Conservation (phyloP, 192 early-diverging fungal species). For the Chytriomyces sp. region DNA sequence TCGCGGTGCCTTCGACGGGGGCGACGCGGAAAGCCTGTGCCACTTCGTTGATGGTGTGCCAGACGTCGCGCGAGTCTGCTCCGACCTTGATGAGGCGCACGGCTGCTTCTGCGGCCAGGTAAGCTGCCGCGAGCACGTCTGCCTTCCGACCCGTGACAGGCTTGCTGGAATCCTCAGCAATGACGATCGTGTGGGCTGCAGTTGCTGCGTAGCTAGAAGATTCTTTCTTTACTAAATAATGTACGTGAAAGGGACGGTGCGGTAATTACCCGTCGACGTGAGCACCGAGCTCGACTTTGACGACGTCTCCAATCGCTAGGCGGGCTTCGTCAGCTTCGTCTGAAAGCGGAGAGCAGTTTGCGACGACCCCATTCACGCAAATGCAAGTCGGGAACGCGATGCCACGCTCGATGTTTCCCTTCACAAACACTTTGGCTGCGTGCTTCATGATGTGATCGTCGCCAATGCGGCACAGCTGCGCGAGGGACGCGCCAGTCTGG, state of each 20-base stretch:
- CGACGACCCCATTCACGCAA: constrained; percentile 79
- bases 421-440: constrained; percentile 41
- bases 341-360: constrained; percentile 82
- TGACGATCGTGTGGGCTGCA: constrained; percentile 80
- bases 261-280: constrained; percentile 24
- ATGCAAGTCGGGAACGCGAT: constrained; percentile 87
- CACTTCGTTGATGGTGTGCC: constrained; percentile 73
- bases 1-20: constrained; percentile 67
- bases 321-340: constrained; percentile 58
- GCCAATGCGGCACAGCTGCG: constrained; percentile 42
- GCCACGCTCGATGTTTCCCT: constrained; percentile 42
- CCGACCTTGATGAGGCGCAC: constrained; percentile 83
- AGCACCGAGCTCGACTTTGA: constrained; percentile 71
- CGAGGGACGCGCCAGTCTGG: constrained; percentile 23
- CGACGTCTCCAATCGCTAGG: constrained; percentile 82
- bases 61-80: constrained; percentile 60
- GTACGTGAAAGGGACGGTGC: neutral
- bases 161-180: constrained; percentile 35
- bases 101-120: constrained; percentile 83
- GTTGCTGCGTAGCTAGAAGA: constrained; percentile 80
- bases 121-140: constrained; percentile 87
- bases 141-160: constrained; percentile 80
- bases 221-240: constrained; percentile 61
- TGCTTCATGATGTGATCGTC: constrained; percentile 37
- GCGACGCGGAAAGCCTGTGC: constrained; percentile 75